These are phyloP conservation scores for Didymella arachidicola DNA, from an alignment of 2,329 filamentous ascomycete genomes.

Conservation along the genomic window DNA sequence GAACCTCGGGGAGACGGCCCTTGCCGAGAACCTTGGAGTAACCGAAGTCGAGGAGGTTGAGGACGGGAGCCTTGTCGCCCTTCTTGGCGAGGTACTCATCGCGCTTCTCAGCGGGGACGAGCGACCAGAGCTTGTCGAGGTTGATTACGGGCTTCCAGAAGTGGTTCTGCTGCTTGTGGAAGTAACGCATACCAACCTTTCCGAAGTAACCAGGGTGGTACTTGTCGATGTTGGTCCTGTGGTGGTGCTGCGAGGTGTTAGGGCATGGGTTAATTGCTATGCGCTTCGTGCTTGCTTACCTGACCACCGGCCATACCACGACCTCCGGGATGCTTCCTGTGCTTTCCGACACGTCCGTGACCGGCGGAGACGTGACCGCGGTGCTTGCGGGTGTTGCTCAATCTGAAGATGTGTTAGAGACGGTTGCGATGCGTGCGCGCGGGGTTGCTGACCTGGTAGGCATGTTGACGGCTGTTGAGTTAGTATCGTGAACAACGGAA, in stretches of 20 bases:
- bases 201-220: slow-evolving; percentile 99
- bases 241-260: slow-evolving; percentile 73
- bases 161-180: slow-evolving; percentile 95
- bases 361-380: slow-evolving; percentile 98
- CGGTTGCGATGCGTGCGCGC: neutral
- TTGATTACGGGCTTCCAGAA: slow-evolving; percentile 99
- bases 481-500: slow-evolving; percentile 33
- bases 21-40: slow-evolving; percentile 99
- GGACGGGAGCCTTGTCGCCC: slow-evolving; percentile 92
- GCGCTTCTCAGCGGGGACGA: slow-evolving; percentile 91
- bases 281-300: slow-evolving; percentile 52
- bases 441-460: slow-evolving; percentile 36
- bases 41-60: slow-evolving; percentile 95
- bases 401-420: slow-evolving; percentile 22
- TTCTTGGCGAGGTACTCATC: slow-evolving; percentile 88
- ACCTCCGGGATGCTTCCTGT: slow-evolving; percentile 84
- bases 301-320: slow-evolving; percentile 94
- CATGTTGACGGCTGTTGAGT: slow-evolving; percentile 44
- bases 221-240: slow-evolving; percentile 91
- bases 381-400: slow-evolving; percentile 52
- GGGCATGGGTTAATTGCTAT: neutral
- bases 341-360: slow-evolving; percentile 98
- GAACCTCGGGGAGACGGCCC: slow-evolving; percentile 91
- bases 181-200: slow-evolving; percentile 75
- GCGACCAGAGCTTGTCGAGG: slow-evolving; percentile 98